These are phyloP conservation scores for Mrakia hoshinonis DNA, from an alignment of 768 basidiomycete genomes.

Conservation along the genomic window DNA sequence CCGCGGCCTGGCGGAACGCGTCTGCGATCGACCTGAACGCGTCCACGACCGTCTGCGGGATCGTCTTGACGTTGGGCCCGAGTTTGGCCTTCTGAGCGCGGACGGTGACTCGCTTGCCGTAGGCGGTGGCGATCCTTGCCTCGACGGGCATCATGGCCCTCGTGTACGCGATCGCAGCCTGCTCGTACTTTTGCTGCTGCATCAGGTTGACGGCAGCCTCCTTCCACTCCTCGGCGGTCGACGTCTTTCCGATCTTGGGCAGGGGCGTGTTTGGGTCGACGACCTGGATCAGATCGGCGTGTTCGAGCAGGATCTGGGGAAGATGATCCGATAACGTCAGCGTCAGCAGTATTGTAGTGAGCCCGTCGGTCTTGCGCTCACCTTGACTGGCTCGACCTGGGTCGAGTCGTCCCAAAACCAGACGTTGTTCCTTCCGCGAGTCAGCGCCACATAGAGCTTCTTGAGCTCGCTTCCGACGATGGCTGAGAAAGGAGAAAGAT, in stretches of 20 bases:
- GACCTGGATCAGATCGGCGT: neutral
- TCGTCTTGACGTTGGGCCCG: neutral
- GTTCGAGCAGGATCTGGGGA: neutral
- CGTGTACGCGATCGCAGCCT: no score
- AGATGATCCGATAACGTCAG: neutral
- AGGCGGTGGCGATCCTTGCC: no score
- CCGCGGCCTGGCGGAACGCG: neutral
- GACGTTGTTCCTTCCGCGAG: neutral
- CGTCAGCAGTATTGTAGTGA: no score
- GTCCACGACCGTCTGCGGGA: neutral
- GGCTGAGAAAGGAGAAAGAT: neutral
- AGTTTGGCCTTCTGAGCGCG: neutral
- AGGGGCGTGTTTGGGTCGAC: neutral
- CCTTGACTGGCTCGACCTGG: neutral
- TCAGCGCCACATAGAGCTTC: neutral
- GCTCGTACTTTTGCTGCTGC: neutral
- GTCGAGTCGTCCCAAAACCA: conserved; percentile 2
- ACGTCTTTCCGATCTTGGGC: neutral
- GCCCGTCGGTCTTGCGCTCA: no score
- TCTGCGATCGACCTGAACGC: neutral
- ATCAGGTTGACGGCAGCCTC: neutral
- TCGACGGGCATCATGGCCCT: no score
- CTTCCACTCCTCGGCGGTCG: neutral
- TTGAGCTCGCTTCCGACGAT: neutral
- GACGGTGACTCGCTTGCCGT: neutral